phyloP scores from a whole-genome alignment of 2,329 filamentous ascomycete species.

The Colletotrichum lentis region DNA sequence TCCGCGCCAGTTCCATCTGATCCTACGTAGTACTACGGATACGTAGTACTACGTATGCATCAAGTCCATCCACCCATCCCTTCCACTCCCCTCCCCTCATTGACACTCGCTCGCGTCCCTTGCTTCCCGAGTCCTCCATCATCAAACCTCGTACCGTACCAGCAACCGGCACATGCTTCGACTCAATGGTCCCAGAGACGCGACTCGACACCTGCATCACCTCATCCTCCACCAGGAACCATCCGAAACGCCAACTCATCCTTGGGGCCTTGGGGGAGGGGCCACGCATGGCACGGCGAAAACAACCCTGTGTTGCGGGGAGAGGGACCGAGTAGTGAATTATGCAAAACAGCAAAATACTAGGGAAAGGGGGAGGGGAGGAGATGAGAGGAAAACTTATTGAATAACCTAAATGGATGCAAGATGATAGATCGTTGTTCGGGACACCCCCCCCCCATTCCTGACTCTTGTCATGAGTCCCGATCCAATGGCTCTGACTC shows the following conservation, averaged over 20 bases:
- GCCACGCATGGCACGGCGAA: too few species aligned
- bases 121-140: background rate
- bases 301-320: slow-evolving; percentile 1
- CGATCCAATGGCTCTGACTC: slow-evolving; percentile 1
- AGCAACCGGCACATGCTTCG: slow-evolving; percentile 14
- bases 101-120: background rate
- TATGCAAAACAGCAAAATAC: background rate
- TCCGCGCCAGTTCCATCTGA: background rate
- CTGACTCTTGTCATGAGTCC: background rate
- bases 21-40: too few species aligned
- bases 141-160: slow-evolving; percentile 17
- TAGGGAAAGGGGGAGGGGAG: background rate
- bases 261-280: slow-evolving; percentile 13
- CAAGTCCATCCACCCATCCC: background rate
- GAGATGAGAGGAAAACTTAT: slow-evolving; percentile 18
- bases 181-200: background rate
- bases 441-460: background rate
- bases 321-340: background rate
- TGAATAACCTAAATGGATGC: slow-evolving; percentile 26
- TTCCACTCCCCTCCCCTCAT: too few species aligned
- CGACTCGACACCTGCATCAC: slow-evolving; percentile 15
- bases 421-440: slow-evolving; percentile 22
- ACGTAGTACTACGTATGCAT: too few species aligned
- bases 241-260: slow-evolving; percentile 32
- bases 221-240: slow-evolving; percentile 6